Evolutionary conservation across 2,329 filamentous ascomycete species (phyloP).

Genomic region (Emergomyces orientalis): DNA sequence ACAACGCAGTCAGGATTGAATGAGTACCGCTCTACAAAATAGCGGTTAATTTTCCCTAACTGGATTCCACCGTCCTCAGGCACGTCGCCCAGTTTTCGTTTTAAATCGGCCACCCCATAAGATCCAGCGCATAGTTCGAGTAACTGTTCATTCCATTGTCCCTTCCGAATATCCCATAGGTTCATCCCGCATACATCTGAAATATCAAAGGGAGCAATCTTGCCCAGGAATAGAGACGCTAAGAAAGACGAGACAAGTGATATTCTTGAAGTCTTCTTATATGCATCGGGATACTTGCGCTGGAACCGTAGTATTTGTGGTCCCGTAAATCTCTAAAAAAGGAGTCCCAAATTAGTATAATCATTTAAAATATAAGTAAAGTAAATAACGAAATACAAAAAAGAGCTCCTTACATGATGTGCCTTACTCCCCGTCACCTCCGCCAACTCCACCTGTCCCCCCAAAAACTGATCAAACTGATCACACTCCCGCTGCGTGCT

Average conservation of each 20-base stretch:
- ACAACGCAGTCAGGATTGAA: slow-evolving; percentile 68
- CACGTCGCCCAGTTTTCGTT: slow-evolving; percentile 69
- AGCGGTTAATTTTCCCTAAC: slow-evolving; percentile 65
- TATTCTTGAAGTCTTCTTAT: slow-evolving; percentile 70
- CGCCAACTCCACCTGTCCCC: slow-evolving; percentile 59
- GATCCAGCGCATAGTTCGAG: slow-evolving; percentile 65
- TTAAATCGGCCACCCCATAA: slow-evolving; percentile 55
- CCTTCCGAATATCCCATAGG: slow-evolving; percentile 75
- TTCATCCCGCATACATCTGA: slow-evolving; percentile 96
- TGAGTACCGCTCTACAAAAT: slow-evolving; percentile 70
- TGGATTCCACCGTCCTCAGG: slow-evolving; percentile 69
- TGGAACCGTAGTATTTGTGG: slow-evolving; percentile 88
- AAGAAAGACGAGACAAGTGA: slow-evolving; percentile 93
- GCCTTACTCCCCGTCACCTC: slow-evolving; percentile 80
- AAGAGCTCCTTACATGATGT: slow-evolving; percentile 63
- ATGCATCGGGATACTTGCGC: slow-evolving; percentile 68
- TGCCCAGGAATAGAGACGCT: slow-evolving; percentile 78
- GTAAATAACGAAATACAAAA: neutral
- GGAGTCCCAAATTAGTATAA: slow-evolving; percentile 4
- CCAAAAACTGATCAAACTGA: slow-evolving; percentile 66
- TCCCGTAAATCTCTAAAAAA: slow-evolving; percentile 76
- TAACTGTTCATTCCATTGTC: slow-evolving; percentile 64
- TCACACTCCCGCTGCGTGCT: slow-evolving; percentile 91
- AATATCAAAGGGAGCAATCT: slow-evolving; percentile 81
- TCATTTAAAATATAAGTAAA: neutral